Evolutionary conservation across 208 protist genomes (phyloP), one percentile per base, ranked within the genome.

Genomic region (Trypanosoma lewisi): DNA sequence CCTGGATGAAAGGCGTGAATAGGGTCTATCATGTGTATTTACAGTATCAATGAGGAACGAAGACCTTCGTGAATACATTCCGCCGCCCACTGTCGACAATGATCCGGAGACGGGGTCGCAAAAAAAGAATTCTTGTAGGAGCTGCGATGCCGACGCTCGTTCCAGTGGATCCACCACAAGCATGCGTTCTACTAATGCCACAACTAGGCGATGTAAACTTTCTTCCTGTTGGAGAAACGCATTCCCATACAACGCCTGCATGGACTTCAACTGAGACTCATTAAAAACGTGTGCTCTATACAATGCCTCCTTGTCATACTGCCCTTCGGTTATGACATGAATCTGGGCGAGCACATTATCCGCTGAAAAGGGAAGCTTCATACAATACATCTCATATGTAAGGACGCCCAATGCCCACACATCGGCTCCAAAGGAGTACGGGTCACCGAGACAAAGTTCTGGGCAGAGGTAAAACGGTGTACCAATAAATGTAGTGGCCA

Each of bases 381-480:
- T 45, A 44, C 75, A 82, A 67, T 91, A 94, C 50, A 95, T 66
- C 62, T 97, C 91, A 69, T 97, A 97, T n/a, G 82, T 59, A 9
- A 91, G 21, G 12, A 94, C 85, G 7, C 91, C 91, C 7, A 97
- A 73, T 0, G 89, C 80, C 91, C 91, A 97, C 2, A 97, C 53
- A 58, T 97, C 91, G 0, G 85, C 78, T 9, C 69, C 66, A 64
- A 93, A 93, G 30, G 84, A 89, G 77, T 97, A 97, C 21, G 71
- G 60, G 50, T 94, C 87, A 11, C 91, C 87, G 39, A 94, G 70
- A 64, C 80, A 93, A 28, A 97, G 74, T 73, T 97, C 88, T 37
- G 91, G 91, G 47, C 74, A 79, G 31, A 97, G 69, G 59, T 97
- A 97, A 57, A 93, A 97, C 33, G 91, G 91, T 9, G 91, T 97